Conservation (phyloP, 352 stramenopile species). For the Phytopythium oedochilum region DNA sequence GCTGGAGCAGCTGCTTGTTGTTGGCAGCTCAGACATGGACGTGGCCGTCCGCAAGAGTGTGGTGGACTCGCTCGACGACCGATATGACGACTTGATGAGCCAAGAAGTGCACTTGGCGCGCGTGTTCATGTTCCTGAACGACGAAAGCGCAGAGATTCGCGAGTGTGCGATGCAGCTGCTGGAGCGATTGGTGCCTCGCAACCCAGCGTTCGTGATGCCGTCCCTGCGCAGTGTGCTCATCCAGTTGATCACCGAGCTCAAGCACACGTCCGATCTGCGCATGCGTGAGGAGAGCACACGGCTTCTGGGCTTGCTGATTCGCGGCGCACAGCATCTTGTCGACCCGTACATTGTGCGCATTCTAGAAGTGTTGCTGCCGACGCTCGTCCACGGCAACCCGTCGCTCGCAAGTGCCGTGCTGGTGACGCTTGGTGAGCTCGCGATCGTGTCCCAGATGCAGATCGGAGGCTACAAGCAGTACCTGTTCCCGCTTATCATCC, state of each 20-base stretch:
- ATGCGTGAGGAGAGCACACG: constrained; percentile 89
- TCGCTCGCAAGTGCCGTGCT: constrained; percentile 71
- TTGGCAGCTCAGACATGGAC: constrained; percentile 92
- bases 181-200: constrained; percentile 90
- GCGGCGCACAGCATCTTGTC: constrained; percentile 83
- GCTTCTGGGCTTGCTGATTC: constrained; percentile 81
- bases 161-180: constrained; percentile 91
- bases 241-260: constrained; percentile 94
- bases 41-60: constrained; percentile 90
- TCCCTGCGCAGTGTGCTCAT: constrained; percentile 92
- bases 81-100: constrained; percentile 93
- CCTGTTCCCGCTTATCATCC: constrained; percentile 95
- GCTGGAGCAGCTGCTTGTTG: constrained; percentile 88
- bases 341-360: constrained; percentile 78
- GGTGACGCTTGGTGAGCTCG: constrained; percentile 89
- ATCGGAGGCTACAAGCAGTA: constrained; percentile 93
- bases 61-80: constrained; percentile 88
- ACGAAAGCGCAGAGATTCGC: constrained; percentile 87
- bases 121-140: constrained; percentile 95
- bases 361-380: constrained; percentile 70
- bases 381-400: constrained; percentile 86
- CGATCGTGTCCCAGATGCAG: constrained; percentile 86
- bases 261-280: constrained; percentile 85
- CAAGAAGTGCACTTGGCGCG: constrained; percentile 91
- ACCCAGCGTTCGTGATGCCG: constrained; percentile 95